phyloP scores from a whole-genome alignment of 352 stramenopile species.

The Phytophthora pinifolia region DNA sequence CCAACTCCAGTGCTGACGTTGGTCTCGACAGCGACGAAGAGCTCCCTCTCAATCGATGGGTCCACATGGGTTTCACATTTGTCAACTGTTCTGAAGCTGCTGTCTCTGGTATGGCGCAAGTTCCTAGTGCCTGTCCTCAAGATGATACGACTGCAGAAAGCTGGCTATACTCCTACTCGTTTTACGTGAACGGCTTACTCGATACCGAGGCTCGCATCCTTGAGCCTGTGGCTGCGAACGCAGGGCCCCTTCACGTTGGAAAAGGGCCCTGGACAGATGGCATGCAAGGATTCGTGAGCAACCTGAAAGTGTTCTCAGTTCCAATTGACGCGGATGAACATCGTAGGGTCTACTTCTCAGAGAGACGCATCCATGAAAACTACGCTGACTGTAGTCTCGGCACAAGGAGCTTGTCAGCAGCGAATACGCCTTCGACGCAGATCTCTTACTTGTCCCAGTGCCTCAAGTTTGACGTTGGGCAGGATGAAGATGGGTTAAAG shows the following conservation, averaged over 20 bases:
- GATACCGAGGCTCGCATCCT: slow-evolving; percentile 51
- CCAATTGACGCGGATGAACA: slow-evolving; percentile 35
- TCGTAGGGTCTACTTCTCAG: slow-evolving; percentile 24
- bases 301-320: slow-evolving; percentile 46
- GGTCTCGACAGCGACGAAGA: slow-evolving; percentile 47
- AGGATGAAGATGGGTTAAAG: not conserved
- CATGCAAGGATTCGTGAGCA: slow-evolving; percentile 61
- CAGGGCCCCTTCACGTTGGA: slow-evolving; percentile 62
- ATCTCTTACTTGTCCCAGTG: slow-evolving; percentile 48
- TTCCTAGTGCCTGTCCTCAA: slow-evolving; percentile 13
- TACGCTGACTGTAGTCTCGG: slow-evolving; percentile 7
- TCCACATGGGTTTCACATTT: slow-evolving; percentile 75
- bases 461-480: not conserved
- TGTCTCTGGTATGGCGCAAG: not conserved
- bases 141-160: not conserved
- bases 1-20: slow-evolving; percentile 47
- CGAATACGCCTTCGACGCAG: slow-evolving; percentile 19
- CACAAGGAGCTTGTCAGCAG: not conserved
- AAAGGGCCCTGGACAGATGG: slow-evolving; percentile 72
- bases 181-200: slow-evolving; percentile 63
- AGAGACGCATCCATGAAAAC: slow-evolving; percentile 31
- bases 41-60: slow-evolving; percentile 58
- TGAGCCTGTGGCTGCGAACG: slow-evolving; percentile 49
- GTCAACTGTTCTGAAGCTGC: slow-evolving; percentile 44
- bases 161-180: slow-evolving; percentile 49